Evolutionary conservation across 1,284 basidiomycete genomes (phyloP).

Genomic region (Trichosporon faecale): DNA sequence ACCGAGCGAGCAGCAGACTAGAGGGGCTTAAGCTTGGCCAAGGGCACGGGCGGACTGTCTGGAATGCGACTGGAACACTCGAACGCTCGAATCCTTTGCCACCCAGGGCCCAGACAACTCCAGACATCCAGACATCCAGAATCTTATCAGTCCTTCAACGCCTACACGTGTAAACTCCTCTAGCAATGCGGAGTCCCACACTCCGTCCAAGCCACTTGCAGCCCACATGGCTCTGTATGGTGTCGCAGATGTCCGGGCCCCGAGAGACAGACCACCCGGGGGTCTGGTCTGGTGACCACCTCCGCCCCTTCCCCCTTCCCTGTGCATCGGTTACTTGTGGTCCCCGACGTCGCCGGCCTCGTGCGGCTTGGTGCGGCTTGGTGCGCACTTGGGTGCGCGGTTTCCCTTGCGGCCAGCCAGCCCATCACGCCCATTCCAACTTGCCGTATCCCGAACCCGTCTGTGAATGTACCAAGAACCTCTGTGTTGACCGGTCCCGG

Average conservation of each 20-base stretch:
- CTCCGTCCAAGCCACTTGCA: background rate
- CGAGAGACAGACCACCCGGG: background rate
- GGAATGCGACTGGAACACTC: too few species aligned
- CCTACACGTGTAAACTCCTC: background rate
- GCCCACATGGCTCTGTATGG: background rate
- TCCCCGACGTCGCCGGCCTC: too few species aligned
- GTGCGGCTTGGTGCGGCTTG: too few species aligned
- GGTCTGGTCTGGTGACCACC: background rate
- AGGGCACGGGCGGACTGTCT: too few species aligned
- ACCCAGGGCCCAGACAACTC: too few species aligned
- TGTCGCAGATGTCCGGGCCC: background rate
- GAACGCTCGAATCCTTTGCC: background rate
- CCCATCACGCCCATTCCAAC: too few species aligned
- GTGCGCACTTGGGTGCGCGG: too few species aligned
- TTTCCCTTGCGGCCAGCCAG: background rate
- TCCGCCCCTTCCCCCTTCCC: background rate
- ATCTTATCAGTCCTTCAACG: background rate
- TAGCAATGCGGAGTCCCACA: background rate
- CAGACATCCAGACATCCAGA: too few species aligned
- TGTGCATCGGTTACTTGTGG: background rate
- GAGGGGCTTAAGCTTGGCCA: background rate
- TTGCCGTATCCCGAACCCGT: background rate
- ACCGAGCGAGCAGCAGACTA: background rate
- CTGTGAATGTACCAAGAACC: too few species aligned
- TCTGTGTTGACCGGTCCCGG: background rate